phyloP scores from a whole-genome alignment of 2,329 filamentous ascomycete species.

The Talaromyces sp. region DNA sequence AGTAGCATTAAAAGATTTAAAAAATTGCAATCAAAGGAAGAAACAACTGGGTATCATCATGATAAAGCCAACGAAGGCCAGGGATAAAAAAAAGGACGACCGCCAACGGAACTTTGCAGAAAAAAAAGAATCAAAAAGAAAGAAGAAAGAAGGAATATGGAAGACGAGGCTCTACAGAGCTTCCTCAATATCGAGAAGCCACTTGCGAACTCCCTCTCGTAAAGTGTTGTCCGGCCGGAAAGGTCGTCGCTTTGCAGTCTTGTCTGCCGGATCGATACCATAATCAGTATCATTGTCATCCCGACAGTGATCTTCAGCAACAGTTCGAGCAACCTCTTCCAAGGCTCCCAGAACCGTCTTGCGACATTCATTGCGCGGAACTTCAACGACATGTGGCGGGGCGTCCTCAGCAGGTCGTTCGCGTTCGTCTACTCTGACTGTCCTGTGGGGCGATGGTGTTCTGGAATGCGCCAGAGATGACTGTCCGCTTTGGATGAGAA shows the following conservation, averaged over 20 bases:
- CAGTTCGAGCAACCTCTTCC: constrained; percentile 52
- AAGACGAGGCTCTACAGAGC: constrained; percentile 11
- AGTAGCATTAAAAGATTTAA: neutral
- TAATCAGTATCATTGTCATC: constrained; percentile 32
- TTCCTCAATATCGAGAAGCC: constrained; percentile 49
- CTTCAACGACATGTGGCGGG: constrained; percentile 34
- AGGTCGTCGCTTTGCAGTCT: constrained; percentile 28
- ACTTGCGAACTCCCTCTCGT: constrained; percentile 53
- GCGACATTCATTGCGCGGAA: constrained; percentile 49
- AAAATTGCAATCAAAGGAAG: neutral
- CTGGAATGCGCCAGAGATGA: constrained; percentile 38
- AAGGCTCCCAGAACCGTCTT: constrained; percentile 52
- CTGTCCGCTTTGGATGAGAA: constrained; percentile 42
- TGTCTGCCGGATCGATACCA: constrained; percentile 20
- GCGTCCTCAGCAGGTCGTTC: constrained; percentile 26
- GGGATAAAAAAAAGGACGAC: neutral
- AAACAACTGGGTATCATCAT: neutral
- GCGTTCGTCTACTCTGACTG: constrained; percentile 23
- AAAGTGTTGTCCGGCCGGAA: constrained; percentile 45
- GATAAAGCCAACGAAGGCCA: neutral
- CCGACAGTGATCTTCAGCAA: constrained; percentile 45
- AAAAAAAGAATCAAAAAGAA: constrained; percentile 4
- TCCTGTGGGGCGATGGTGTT: constrained; percentile 35
- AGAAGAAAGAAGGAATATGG: neutral
- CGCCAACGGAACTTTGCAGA: neutral